Percentiles rank a stretch among this genome's conserved stretches.
Evolutionary conservation across 139 green algal species (phyloP).

Genomic region (Chlorella sp.): DNA sequence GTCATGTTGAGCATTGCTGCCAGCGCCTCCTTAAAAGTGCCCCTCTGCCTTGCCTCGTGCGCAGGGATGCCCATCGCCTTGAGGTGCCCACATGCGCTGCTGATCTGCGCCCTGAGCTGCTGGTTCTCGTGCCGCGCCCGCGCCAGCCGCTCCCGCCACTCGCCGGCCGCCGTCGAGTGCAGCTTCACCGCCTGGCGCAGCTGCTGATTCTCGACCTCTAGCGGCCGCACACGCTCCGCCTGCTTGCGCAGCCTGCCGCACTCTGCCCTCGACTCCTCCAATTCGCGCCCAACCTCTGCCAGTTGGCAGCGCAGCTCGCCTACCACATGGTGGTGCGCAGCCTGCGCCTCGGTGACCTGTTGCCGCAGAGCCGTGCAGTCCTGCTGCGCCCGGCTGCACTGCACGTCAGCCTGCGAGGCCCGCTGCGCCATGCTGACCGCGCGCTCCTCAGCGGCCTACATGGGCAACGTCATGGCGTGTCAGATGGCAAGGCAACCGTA

Average conservation of each 20-base stretch:
- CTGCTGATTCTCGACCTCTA: background rate
- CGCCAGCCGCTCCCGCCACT: background rate
- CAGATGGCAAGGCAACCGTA: background rate
- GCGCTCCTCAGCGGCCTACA: conserved; percentile 11
- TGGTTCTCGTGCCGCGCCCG: conserved; percentile 1
- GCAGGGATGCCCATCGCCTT: conserved; percentile 15
- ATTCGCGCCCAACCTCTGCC: conserved; percentile 2
- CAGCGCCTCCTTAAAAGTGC: too few relatives aligned
- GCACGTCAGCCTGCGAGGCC: background rate
- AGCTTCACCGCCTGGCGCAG: background rate
- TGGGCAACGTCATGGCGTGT: background rate
- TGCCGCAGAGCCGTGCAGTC: too few relatives aligned
- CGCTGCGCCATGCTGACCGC: background rate
- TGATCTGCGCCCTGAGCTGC: conserved; percentile 8
- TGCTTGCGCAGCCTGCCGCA: too few relatives aligned
- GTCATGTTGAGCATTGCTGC: too few relatives aligned
- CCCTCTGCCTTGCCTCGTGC: background rate
- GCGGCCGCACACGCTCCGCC: background rate
- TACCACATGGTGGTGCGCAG: too few relatives aligned
- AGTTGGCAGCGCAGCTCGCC: conserved; percentile 2
- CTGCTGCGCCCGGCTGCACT: too few relatives aligned
- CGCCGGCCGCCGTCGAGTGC: too few relatives aligned
- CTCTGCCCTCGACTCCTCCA: too few relatives aligned
- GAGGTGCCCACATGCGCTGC: background rate
- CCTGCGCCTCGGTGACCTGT: conserved; percentile 12